phyloP scores from a whole-genome alignment of 768 basidiomycete species.

The Leccinum rimulosum region DNA sequence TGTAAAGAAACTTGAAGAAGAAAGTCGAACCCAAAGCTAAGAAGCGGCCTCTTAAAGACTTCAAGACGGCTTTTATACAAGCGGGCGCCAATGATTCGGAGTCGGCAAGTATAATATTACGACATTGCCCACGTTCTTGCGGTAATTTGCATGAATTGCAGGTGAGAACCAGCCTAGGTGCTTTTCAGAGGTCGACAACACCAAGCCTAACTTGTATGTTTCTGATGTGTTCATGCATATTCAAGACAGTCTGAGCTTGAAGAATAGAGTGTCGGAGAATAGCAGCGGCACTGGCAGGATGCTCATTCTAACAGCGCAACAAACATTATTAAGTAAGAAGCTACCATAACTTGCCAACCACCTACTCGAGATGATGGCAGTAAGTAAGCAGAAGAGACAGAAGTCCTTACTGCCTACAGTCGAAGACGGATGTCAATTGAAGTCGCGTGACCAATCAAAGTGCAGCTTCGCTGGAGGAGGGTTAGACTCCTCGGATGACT shows the following conservation, averaged over 20 bases:
- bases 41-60: neutral
- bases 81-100: conserved; percentile 3
- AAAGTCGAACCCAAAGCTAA: neutral
- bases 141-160: neutral
- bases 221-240: too few species aligned
- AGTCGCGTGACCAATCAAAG: too few species aligned
- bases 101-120: conserved; percentile 1
- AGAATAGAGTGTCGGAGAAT: neutral
- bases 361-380: too few species aligned
- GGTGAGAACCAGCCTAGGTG: neutral
- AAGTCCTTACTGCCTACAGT: too few species aligned
- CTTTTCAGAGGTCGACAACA: too few species aligned
- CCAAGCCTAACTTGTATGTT: too few species aligned
- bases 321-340: neutral
- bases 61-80: conserved; percentile 7
- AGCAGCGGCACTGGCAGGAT: neutral
- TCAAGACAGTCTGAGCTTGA: too few species aligned
- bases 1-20: neutral
- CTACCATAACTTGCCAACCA: too few species aligned
- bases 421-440: too few species aligned
- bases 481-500: neutral
- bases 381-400: too few species aligned
- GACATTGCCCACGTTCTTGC: neutral
- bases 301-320: neutral
- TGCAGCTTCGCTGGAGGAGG: too few species aligned